These are phyloP conservation scores for Exophiala xenobiotica DNA, from an alignment of 2,329 filamentous ascomycete genomes.

Conservation along the genomic window DNA sequence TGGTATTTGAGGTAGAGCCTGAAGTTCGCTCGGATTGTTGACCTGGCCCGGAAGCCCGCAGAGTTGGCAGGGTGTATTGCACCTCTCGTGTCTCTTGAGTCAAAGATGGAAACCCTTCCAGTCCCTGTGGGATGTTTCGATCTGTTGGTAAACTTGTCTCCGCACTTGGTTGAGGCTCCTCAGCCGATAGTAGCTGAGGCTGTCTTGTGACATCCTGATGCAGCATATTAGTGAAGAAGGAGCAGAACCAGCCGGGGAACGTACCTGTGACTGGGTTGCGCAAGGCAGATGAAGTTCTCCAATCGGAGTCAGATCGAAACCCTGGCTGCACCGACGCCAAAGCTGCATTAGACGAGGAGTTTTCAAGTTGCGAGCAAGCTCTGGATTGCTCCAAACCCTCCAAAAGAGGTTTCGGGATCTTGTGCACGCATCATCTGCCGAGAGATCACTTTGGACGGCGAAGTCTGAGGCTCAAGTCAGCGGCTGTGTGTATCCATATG, in stretches of 20 bases:
- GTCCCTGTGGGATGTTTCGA: background rate
- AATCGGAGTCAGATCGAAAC: slow-evolving; percentile 41
- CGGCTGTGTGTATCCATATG: slow-evolving; percentile 12
- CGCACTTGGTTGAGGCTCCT: no score
- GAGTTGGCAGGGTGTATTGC: slow-evolving; percentile 8
- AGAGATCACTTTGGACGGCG: slow-evolving; percentile 44
- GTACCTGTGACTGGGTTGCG: slow-evolving; percentile 2
- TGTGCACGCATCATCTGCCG: slow-evolving; percentile 41
- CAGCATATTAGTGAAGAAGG: background rate
- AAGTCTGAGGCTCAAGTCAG: slow-evolving; percentile 41
- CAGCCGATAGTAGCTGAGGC: no score
- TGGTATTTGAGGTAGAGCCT: slow-evolving; percentile 13
- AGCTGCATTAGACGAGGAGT: slow-evolving; percentile 43
- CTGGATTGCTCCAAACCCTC: slow-evolving; percentile 49
- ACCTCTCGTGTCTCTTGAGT: background rate
- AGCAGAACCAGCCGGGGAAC: background rate
- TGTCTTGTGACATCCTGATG: background rate
- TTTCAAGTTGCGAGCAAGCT: slow-evolving; percentile 39
- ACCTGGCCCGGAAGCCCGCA: slow-evolving; percentile 8
- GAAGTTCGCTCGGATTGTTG: slow-evolving; percentile 7
- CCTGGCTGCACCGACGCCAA: slow-evolving; percentile 34
- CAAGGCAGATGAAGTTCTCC: slow-evolving; percentile 19
- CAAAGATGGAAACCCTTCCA: slow-evolving; percentile 1
- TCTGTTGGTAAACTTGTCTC: no score
- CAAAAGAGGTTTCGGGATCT: slow-evolving; percentile 55